Evolutionary conservation across 805 yeast species (phyloP).

Genomic region (Yamadazyma paraphyllophila): DNA sequence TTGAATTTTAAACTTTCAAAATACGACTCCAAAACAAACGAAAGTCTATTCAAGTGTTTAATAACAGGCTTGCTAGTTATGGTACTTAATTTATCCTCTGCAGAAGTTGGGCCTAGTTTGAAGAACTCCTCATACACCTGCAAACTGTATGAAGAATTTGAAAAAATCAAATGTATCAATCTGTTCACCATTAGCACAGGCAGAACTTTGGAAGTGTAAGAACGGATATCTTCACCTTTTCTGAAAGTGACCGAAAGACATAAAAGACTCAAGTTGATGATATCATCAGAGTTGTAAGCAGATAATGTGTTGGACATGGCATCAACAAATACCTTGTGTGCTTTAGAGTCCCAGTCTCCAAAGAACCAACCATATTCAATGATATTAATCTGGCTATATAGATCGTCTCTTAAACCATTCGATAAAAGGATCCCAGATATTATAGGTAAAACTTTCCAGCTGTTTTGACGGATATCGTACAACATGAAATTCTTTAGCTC

Average conservation of each 20-base stretch:
- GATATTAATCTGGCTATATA: slow-evolving; percentile 26
- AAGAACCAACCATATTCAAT: slow-evolving; percentile 33
- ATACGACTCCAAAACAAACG: slow-evolving; percentile 43
- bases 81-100: not conserved
- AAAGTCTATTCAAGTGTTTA: slow-evolving; percentile 48
- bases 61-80: slow-evolving; percentile 36
- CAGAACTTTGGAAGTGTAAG: slow-evolving; percentile 18
- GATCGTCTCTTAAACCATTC: slow-evolving; percentile 30
- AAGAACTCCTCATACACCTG: slow-evolving; percentile 20
- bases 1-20: slow-evolving; percentile 17
- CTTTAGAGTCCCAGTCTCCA: slow-evolving; percentile 31
- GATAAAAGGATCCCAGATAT: slow-evolving; percentile 45
- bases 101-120: not conserved
- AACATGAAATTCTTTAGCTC: slow-evolving; percentile 33
- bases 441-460: slow-evolving; percentile 50
- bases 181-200: slow-evolving; percentile 18
- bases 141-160: slow-evolving; percentile 10
- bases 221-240: slow-evolving; percentile 3
- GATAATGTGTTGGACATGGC: slow-evolving; percentile 25
- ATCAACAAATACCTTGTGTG: slow-evolving; percentile 26
- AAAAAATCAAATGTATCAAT: slow-evolving; percentile 21
- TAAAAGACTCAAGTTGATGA: slow-evolving; percentile 30
- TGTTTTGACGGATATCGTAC: slow-evolving; percentile 26
- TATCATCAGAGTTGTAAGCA: slow-evolving; percentile 19
- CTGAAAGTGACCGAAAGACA: slow-evolving; percentile 25